Conservation (phyloP, 73 alveolate genomes). For the Paramecium biaurelia region DNA sequence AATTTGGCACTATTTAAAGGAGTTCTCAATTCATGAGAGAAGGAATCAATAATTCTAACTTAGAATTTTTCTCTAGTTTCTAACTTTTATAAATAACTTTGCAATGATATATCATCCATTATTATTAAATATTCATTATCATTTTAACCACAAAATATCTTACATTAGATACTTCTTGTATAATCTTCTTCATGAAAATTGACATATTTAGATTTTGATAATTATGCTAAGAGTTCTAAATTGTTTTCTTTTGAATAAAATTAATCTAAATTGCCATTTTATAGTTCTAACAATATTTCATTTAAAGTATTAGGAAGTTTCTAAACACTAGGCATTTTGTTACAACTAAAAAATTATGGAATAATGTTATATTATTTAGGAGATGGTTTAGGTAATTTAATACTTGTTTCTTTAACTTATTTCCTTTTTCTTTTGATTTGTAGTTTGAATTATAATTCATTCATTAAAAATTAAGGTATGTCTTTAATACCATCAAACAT, state of each 20-base stretch:
- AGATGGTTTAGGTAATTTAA: not conserved
- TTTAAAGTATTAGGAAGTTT: not conserved
- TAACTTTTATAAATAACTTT: not conserved
- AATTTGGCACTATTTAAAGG: constrained; percentile 47
- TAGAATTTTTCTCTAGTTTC: constrained; percentile 7
- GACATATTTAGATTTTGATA: not conserved
- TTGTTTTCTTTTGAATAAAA: not conserved
- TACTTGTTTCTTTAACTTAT: not conserved
- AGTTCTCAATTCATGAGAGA: constrained; percentile 62
- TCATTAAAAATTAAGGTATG: not conserved
- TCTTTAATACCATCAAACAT: not conserved
- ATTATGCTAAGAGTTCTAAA: not conserved
- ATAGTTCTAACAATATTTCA: not conserved
- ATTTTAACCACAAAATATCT: not conserved
- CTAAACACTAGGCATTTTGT: not conserved
- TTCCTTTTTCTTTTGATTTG: not conserved
- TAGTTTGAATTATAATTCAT: not conserved
- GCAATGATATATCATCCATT: not conserved
- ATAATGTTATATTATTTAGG: not conserved
- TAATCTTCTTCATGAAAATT: not conserved
- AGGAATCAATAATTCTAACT: constrained; percentile 38
- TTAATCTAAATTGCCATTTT: not conserved
- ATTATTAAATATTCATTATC: not conserved
- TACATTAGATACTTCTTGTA: not conserved
- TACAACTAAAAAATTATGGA: not conserved